Base-by-base conservation (phyloP, 1,284 basidiomycete genomes). In the Rhodotorula sp. region DNA sequence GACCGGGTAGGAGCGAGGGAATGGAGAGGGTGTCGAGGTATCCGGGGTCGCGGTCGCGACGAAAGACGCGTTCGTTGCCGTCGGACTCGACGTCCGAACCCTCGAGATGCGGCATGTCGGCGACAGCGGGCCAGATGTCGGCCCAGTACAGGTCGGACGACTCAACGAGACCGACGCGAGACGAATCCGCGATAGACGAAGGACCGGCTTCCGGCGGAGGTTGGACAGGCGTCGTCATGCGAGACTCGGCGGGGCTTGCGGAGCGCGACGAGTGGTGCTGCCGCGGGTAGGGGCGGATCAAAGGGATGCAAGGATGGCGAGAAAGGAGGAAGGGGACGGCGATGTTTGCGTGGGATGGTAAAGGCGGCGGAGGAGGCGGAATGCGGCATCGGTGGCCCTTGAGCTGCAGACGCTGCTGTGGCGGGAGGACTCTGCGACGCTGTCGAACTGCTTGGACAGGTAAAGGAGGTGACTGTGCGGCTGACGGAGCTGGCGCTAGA, bases 81-180 rank as follows among this genome's bases (percentile, higher is more conserved):
- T 44, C 31, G 11, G 31, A 37, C 26, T 61, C 60, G 37, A 22
- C 13, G 26, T 57, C 40, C 16, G 55, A 57, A 40, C 55, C 44
- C n/a, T 28, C 60, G 40, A 53, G 37, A 40, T 61, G 60, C 28
- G 60, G 51, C 37, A 18, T 16, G 37, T 61, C 60, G 16, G 28
- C 26, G 2, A 61, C 34, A 15, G 51, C 28, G 6, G 60, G 60
- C 26, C 40, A 10, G 40, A 53, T 4, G 31, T 46, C 28, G 26
- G 20, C 11, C 60, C 60, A 61, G 26, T 20, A 10, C 10, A 26
- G 37, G 30, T 26, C 37, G n/a, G n/a, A 11, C 60, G 60, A 28
- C 5, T 53, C 60, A 28, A 53, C 13, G 37, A 53, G 51, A 13
- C 60, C 51, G 37, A 53, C 11, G 20, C 37, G 60, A 20, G 48